Conservation (phyloP, 1,139 yeast genomes). For the Kluyveromyces marxianus region DNA sequence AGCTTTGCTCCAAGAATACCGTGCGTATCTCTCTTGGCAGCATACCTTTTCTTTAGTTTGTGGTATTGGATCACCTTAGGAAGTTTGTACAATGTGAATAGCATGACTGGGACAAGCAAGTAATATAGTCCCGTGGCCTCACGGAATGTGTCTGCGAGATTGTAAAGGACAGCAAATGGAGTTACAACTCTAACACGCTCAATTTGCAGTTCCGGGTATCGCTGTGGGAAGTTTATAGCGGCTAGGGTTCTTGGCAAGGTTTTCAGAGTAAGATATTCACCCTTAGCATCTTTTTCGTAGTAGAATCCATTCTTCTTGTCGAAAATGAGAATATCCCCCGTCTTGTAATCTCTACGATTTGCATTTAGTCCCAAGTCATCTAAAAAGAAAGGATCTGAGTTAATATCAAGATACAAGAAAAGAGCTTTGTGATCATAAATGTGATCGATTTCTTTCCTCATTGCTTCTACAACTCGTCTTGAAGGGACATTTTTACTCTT, state of each 20-base stretch:
- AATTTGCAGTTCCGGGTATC: slow-evolving; percentile 8
- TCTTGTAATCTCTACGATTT: slow-evolving; percentile 30
- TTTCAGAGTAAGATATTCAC: slow-evolving; percentile 23
- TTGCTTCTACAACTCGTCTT: slow-evolving; percentile 34
- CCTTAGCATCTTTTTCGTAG: slow-evolving; percentile 33
- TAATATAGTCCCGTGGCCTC: slow-evolving; percentile 30
- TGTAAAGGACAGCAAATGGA: slow-evolving; percentile 36
- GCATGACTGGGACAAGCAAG: background rate
- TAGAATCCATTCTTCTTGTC: slow-evolving; percentile 31
- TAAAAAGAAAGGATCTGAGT: slow-evolving; percentile 32
- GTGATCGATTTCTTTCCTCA: slow-evolving; percentile 46
- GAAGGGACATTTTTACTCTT: slow-evolving; percentile 39
- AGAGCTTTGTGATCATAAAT: slow-evolving; percentile 38
- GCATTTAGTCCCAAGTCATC: slow-evolving; percentile 38
- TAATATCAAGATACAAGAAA: slow-evolving; percentile 48
- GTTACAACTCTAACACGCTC: slow-evolving; percentile 36
- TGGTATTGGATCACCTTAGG: slow-evolving; percentile 5
- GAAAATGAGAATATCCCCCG: slow-evolving; percentile 42
- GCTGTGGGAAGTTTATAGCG: slow-evolving; percentile 17
- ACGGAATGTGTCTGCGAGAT: slow-evolving; percentile 41
- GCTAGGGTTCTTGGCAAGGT: slow-evolving; percentile 16
- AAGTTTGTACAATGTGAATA: background rate
- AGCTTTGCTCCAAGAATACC: slow-evolving; percentile 18
- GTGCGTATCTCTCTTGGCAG: slow-evolving; percentile 17
- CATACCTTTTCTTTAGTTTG: slow-evolving; percentile 13